Conservation (phyloP, 257 asterid genomes). For the Jaltomata sinuosa region DNA sequence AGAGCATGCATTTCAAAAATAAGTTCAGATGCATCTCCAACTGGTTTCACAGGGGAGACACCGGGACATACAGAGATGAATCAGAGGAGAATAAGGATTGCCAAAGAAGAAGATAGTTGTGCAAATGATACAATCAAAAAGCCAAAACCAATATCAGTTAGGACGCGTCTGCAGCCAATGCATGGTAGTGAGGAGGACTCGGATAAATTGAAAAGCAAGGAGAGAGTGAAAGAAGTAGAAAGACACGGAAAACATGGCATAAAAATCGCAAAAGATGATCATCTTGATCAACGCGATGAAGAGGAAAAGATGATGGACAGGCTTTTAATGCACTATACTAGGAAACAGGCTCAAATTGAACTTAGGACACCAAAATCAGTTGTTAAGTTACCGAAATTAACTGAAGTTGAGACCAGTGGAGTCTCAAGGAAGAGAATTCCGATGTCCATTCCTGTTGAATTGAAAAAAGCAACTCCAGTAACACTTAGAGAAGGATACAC, state of each 20-base stretch:
- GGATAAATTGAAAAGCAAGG: background rate
- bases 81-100: background rate
- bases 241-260: background rate
- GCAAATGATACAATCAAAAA: constrained; percentile 7
- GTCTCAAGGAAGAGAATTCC: constrained; percentile 9
- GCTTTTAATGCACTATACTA: constrained; percentile 50
- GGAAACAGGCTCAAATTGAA: constrained; percentile 17
- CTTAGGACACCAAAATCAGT: constrained; percentile 11
- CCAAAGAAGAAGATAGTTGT: background rate
- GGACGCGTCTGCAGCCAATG: constrained; percentile 12
- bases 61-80: background rate
- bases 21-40: background rate
- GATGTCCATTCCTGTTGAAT: constrained; percentile 35
- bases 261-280: constrained; percentile 1
- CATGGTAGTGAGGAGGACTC: background rate
- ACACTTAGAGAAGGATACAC: constrained; percentile 23
- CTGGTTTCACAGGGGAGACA: background rate
- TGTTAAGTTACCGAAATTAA: constrained; percentile 1
- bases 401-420: background rate
- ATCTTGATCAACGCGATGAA: constrained; percentile 17
- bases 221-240: background rate
- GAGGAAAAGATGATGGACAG: constrained; percentile 52
- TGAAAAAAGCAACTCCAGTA: background rate
- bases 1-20: background rate
- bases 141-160: constrained; percentile 37